These are phyloP conservation scores for Ceratocystiopsis brevicomis DNA, from an alignment of 2,329 filamentous ascomycete genomes.

Conservation along the genomic window DNA sequence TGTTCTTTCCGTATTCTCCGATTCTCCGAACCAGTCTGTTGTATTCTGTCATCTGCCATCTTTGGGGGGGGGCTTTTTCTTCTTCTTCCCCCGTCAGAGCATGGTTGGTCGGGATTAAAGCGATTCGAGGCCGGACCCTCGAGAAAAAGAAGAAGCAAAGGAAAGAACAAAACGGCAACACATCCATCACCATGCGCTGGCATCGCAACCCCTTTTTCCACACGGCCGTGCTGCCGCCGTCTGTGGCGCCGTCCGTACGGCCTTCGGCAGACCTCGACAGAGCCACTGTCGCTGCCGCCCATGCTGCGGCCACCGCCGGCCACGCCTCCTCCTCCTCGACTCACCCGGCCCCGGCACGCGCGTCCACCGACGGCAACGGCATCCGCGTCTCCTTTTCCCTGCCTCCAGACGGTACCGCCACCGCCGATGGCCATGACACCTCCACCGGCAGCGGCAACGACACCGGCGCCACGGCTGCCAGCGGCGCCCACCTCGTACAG, in stretches of 20 bases:
- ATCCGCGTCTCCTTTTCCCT: no score
- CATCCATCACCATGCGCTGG: conserved; percentile 7
- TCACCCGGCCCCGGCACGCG: not conserved
- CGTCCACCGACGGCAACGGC: no score
- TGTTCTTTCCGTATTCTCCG: no score
- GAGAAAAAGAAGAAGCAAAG: no score
- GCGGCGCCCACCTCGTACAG: not conserved
- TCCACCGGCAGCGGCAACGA: not conserved
- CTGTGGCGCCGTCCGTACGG: conserved; percentile 8
- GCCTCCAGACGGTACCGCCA: no score
- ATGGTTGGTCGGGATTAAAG: no score
- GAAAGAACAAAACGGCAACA: not conserved
- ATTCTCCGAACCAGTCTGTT: no score
- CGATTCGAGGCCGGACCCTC: no score
- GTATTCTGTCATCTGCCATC: no score
- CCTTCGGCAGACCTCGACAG: conserved; percentile 8
- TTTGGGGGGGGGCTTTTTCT: no score
- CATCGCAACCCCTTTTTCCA: conserved; percentile 11
- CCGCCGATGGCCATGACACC: no score
- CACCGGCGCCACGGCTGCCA: not conserved
- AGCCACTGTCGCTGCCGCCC: conserved; percentile 1
- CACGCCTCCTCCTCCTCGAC: not conserved
- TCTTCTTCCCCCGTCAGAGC: no score
- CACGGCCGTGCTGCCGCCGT: conserved; percentile 9
- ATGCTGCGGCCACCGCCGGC: not conserved